These are phyloP conservation scores for Wickerhamia fluorescens DNA, from an alignment of 805 yeast species.

Conservation along the genomic window DNA sequence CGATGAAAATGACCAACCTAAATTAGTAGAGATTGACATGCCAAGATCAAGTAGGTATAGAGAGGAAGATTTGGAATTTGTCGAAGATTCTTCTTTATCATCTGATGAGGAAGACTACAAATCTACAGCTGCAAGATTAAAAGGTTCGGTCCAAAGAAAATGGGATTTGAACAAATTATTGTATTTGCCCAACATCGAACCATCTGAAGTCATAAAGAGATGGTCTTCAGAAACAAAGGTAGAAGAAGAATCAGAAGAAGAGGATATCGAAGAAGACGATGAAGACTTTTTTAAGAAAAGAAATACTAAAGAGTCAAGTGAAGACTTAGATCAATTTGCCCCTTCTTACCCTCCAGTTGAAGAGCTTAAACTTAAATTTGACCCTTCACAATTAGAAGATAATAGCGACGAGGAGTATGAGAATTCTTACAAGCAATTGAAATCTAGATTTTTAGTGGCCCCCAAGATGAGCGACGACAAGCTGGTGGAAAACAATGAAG, in stretches of 20 bases:
- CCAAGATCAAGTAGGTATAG: conserved; percentile 24
- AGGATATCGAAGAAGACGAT: conserved; percentile 33
- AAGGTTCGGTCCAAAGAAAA: conserved; percentile 43
- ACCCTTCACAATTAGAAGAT: conserved; percentile 17
- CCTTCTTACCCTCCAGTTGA: conserved; percentile 36
- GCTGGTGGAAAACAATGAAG: conserved; percentile 19
- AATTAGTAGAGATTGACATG: conserved; percentile 44
- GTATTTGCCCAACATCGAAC: conserved; percentile 71
- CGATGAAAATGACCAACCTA: conserved; percentile 28
- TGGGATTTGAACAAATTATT: conserved; percentile 81
- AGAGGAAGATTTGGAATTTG: conserved; percentile 34
- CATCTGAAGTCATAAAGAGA: conserved; percentile 62
- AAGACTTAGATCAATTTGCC: conserved; percentile 30
- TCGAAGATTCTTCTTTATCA: conserved; percentile 41
- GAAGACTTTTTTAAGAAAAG: conserved; percentile 50
- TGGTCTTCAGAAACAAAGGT: conserved; percentile 54
- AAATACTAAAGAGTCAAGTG: conserved; percentile 17
- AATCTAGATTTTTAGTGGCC: conserved; percentile 46
- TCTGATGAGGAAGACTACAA: conserved; percentile 36
- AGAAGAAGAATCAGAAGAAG: conserved; percentile 35
- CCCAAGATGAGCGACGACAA: conserved; percentile 37
- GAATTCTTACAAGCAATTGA: conserved; percentile 35
- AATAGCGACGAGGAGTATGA: conserved; percentile 32
- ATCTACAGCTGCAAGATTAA: conserved; percentile 53
- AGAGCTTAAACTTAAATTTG: conserved; percentile 41